Evolutionary conservation across 1,284 basidiomycete genomes (phyloP).

Genomic region (Meira miltonrushii): DNA sequence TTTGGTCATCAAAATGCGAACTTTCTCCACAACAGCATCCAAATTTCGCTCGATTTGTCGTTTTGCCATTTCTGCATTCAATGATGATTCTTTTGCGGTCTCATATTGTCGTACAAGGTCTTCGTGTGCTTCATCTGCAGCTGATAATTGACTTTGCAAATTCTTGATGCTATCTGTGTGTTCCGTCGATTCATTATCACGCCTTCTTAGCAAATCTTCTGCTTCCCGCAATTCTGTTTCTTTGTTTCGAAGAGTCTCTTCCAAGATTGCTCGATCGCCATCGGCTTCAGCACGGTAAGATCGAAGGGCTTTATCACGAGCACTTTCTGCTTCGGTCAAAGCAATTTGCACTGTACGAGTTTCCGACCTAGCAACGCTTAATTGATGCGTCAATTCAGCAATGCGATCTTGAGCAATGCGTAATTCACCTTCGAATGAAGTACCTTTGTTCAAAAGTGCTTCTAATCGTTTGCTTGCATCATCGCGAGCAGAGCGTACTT

Average conservation of each 20-base stretch:
- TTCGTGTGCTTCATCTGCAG: constrained; percentile 42
- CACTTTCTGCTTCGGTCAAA: constrained; percentile 30
- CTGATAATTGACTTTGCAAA: constrained; percentile 39
- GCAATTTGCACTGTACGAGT: constrained; percentile 29
- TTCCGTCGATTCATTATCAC: constrained; percentile 14
- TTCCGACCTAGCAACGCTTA: constrained; percentile 31
- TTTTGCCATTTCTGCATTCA: constrained; percentile 28
- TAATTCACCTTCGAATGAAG: constrained; percentile 34
- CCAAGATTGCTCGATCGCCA: constrained; percentile 43
- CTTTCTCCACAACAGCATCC: constrained; percentile 27
- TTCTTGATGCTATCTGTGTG: constrained; percentile 17
- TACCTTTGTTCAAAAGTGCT: constrained; percentile 39
- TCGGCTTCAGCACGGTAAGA: constrained; percentile 42
- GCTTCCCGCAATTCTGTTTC: constrained; percentile 28
- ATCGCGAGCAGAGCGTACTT: constrained; percentile 31
- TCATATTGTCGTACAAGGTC: constrained; percentile 39
- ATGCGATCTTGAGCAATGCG: constrained; percentile 36
- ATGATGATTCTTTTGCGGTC: constrained; percentile 26
- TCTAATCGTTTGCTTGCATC: constrained; percentile 44
- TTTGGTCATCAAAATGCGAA: constrained; percentile 24
- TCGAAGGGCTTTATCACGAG: constrained; percentile 35
- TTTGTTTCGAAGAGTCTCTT: constrained; percentile 35
- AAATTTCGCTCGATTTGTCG: constrained; percentile 28
- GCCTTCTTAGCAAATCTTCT: constrained; percentile 22
- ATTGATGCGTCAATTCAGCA: constrained; percentile 37